phyloP scores from a whole-genome alignment of 108 stramenopile genomes.

The Stephanodiscus minutulus region DNA sequence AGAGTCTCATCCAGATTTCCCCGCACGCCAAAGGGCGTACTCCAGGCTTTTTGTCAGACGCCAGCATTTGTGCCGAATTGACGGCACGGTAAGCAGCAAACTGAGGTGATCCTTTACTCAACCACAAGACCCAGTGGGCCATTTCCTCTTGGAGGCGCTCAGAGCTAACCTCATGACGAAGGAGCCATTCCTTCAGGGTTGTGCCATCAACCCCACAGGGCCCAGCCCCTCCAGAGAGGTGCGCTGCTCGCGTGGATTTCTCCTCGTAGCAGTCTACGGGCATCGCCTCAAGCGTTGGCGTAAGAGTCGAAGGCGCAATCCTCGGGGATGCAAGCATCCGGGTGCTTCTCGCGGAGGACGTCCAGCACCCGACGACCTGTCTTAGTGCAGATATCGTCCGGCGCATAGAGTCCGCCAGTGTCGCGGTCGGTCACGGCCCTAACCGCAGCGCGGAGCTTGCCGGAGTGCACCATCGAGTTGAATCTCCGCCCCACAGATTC shows the following conservation, averaged over 20 bases:
- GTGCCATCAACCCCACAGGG: conserved; percentile 14
- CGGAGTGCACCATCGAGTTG: conserved; percentile 30
- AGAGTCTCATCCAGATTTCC: conserved; percentile 27
- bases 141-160: conserved; percentile 3
- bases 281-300: conserved; percentile 6
- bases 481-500: conserved; percentile 3
- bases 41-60: conserved; percentile 40
- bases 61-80: too few species aligned
- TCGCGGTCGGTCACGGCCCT: conserved; percentile 17
- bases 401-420: conserved; percentile 17
- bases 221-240: conserved; percentile 22
- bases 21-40: conserved; percentile 36
- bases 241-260: conserved; percentile 11
- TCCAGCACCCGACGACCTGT: conserved; percentile 26
- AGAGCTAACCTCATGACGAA: neutral
- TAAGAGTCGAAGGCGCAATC: neutral
- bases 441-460: conserved; percentile 30
- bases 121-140: conserved; percentile 21
- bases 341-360: conserved; percentile 34
- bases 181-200: conserved; percentile 11
- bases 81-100: conserved; percentile 40
- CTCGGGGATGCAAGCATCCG: neutral
- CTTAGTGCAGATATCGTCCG: conserved; percentile 32
- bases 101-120: conserved; percentile 19
- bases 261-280: conserved; percentile 25